phyloP scores from a whole-genome alignment of 768 basidiomycete genomes.

The Suillus variegatus region DNA sequence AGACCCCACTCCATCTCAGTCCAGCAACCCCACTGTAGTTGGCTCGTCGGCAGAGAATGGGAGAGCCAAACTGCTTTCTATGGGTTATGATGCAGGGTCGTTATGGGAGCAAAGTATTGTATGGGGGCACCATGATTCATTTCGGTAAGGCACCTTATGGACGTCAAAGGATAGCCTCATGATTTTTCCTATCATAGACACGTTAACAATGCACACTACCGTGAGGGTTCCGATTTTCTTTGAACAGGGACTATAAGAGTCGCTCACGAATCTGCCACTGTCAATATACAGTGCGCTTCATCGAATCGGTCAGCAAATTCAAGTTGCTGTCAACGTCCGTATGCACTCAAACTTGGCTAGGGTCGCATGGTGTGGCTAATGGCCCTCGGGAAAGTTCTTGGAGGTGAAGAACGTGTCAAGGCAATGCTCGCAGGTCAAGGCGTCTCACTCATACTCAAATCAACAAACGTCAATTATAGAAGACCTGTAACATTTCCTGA shows the following conservation, averaged over 20 bases:
- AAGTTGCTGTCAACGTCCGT: neutral
- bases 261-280: conserved; percentile 1
- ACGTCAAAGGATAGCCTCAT: neutral
- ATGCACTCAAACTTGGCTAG: conserved; percentile 29
- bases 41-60: conserved; percentile 38
- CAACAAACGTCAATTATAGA: conserved; percentile 64
- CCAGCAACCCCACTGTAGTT: neutral
- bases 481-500: conserved; percentile 78
- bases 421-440: conserved; percentile 66
- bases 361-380: conserved; percentile 71
- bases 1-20: neutral
- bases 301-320: conserved; percentile 58
- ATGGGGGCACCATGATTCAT: conserved; percentile 81
- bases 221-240: conserved; percentile 36
- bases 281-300: conserved; percentile 53
- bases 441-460: conserved; percentile 74
- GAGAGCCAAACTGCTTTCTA: conserved; percentile 39
- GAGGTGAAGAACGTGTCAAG: conserved; percentile 54
- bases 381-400: conserved; percentile 56
- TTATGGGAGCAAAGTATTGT: conserved; percentile 78
- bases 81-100: conserved; percentile 62
- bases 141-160: conserved; percentile 56
- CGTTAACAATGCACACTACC: conserved; percentile 76
- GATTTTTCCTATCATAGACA: conserved; percentile 45
- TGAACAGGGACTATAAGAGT: neutral